Percentiles rank a stretch among this genome's conserved stretches.
Evolutionary conservation across 2,329 filamentous ascomycete genomes (phyloP).

Genomic region (Sporothrix brasiliensis): DNA sequence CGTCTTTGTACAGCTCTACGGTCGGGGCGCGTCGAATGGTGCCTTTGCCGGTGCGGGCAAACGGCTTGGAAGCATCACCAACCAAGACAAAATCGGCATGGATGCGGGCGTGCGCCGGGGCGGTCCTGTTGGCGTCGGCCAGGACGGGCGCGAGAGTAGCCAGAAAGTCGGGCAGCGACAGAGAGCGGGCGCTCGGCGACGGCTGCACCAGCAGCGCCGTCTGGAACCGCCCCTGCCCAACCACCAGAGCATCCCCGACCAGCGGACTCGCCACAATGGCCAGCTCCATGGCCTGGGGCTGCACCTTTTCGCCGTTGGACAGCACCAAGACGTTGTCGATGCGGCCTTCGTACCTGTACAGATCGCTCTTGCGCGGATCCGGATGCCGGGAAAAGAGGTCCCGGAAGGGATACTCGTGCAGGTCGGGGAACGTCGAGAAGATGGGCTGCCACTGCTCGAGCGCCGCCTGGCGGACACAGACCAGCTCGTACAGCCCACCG

Average conservation of each 20-base stretch:
- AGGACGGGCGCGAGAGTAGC: neutral
- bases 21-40: constrained; percentile 15
- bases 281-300: constrained; percentile 35
- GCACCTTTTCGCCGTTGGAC: constrained; percentile 42
- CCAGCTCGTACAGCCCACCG: constrained; percentile 42
- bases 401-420: constrained; percentile 42
- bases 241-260: neutral
- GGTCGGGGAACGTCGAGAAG: constrained; percentile 42
- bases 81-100: constrained; percentile 11
- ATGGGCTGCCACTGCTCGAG: constrained; percentile 38
- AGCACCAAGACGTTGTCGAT: constrained; percentile 44
- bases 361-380: constrained; percentile 38
- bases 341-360: constrained; percentile 36
- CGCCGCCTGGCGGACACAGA: constrained; percentile 38
- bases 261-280: constrained; percentile 8
- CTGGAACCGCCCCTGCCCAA: constrained; percentile 16
- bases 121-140: neutral
- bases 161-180: neutral
- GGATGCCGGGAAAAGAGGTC: constrained; percentile 44
- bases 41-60: constrained; percentile 17
- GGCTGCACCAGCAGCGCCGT: constrained; percentile 7
- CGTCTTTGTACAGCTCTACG: neutral
- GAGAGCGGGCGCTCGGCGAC: neutral
- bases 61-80: neutral
- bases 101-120: constrained; percentile 20